Percentiles rank a stretch among this genome's conserved stretches.
These are phyloP conservation scores for Niveomyces coronatus DNA, from an alignment of 2,329 filamentous ascomycete genomes.

Conservation along the genomic window DNA sequence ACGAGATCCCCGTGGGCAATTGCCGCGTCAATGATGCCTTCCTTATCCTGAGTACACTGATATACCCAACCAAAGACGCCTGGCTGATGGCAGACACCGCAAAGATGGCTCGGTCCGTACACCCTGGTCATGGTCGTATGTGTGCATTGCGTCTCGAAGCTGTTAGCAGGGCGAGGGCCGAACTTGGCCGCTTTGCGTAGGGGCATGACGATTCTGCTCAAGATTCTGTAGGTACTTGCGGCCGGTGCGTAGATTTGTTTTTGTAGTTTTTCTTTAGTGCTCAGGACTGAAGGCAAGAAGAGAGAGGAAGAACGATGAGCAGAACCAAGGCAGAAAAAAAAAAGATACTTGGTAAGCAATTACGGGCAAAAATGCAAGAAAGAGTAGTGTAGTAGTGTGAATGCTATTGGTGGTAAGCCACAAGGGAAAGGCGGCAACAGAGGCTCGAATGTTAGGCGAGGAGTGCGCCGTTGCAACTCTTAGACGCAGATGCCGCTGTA, in stretches of 20 bases:
- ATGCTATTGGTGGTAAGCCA: no score
- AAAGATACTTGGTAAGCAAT: not conserved
- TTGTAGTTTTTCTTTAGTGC: no score
- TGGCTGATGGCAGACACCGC: slow-evolving; percentile 44
- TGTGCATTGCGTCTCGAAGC: slow-evolving; percentile 41
- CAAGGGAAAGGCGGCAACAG: no score
- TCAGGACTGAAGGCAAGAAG: no score
- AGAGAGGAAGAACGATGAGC: no score
- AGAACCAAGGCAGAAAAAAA: not conserved
- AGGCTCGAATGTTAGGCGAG: no score
- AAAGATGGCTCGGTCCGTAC: slow-evolving; percentile 42
- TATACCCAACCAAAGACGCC: slow-evolving; percentile 63
- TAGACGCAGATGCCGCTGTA: no score
- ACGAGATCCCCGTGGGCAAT: slow-evolving; percentile 16
- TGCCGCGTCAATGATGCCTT: slow-evolving; percentile 27
- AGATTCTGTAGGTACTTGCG: not conserved
- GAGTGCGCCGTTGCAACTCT: no score
- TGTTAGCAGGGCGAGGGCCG: not conserved
- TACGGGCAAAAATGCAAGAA: not conserved
- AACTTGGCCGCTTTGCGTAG: slow-evolving; percentile 4
- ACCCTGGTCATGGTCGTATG: slow-evolving; percentile 60
- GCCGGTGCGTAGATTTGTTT: not conserved
- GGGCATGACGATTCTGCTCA: no score
- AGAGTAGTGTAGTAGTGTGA: slow-evolving; percentile 8
- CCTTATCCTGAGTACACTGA: slow-evolving; percentile 56